Evolutionary conservation across 768 basidiomycete genomes (phyloP), one percentile per base, ranked within the genome.

Genomic region (Panaeolus papilionaceus): DNA sequence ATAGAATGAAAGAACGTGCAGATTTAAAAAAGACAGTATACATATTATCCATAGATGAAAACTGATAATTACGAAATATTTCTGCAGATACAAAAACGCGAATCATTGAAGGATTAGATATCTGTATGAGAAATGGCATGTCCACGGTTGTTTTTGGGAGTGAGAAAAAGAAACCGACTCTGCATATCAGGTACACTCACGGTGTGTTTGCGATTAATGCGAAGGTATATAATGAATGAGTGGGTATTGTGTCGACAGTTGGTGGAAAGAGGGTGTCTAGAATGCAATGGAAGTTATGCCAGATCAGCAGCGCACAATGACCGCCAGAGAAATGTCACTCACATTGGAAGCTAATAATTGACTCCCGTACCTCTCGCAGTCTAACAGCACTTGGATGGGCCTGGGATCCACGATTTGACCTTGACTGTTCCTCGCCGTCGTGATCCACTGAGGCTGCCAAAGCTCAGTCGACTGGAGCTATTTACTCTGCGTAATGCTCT

Each of bases 401-500:
- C 83, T 61, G 91, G 89, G 63, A 92, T 73, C 88, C 89, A 89
- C 66, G 81, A 82, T 74, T 85, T 86, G 68, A 88, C 76, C 75
- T 84, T 91, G 66, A 88, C 84, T n/a, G 85, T 78, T 69, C 85
- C 87, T 72, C 84, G 83, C 75, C 83, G 84, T 62, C 90, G 88
- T 54, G 85, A 80, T n/a, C 85, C 88, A 74, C 90, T 92, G 63
- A 93, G 79, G 74, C 92, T 93, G 16, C 92, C 93, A 76, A 94
- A 93, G 75, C 93, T 94, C 72, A 96, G 81, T 66, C 93, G 88
- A 73, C 93, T 94, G n/a, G 92, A 92, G 76, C 93, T 94, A 69
- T 92, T 95, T 38, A 98, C 94, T 73, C 97, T 86, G 66, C 95
- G 86, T 38, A 99, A 83, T 26, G 95, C 93, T 67, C 98, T 86